Base-by-base conservation (phyloP, 148 eudicot genomes). In the Chenopodium formosanum region DNA sequence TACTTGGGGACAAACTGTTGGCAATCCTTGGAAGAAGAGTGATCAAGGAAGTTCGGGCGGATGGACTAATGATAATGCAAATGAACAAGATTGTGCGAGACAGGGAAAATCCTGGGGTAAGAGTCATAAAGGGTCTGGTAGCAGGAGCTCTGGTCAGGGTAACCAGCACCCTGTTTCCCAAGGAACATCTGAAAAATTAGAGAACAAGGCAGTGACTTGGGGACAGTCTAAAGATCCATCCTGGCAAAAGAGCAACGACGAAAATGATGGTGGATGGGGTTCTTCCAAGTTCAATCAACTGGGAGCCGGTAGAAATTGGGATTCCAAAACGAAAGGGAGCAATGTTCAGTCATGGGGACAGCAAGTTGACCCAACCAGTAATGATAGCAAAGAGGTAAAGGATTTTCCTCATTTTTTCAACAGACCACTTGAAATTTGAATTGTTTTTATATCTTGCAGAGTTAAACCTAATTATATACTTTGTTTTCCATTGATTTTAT, bases 271-370 rank as follows among this genome's bases (percentile, higher is more conserved):
- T 73, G 83, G 78, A 12, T 80, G 81, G 83, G 73, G 50, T 60
- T 73, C 88, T 76, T 47, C 34, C 7, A 48, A 73, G 64, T 3
- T 53, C 52, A 69, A 62, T 44, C 65, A 58, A 32, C 32, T 63
- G 25, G 77, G 52, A 20, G 76, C 68, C 52, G 44, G 80, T 2
- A 23, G 22, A 81, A 68, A 81, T 32, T 83, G 84, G 86, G 78
- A 67, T 9, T 62, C 84, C 20, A 66, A 37, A 34, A 81, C 81
- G 52, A 72, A 78, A 52, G 86, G 78, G 65, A 81, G 22, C 73
- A 80, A 75, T 22, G 67, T 75, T 31, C 67, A 83, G 50, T 77
- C 83, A 68, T 83, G 86, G 86, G 85, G 60, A 56, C 62, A 56
- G 40, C 79, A 79, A 66, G 74, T 25, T 70, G 81, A 60, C n/a